Evolutionary conservation across 2,329 filamentous ascomycete species (phyloP).

Genomic region (Fusarium verrucosum): DNA sequence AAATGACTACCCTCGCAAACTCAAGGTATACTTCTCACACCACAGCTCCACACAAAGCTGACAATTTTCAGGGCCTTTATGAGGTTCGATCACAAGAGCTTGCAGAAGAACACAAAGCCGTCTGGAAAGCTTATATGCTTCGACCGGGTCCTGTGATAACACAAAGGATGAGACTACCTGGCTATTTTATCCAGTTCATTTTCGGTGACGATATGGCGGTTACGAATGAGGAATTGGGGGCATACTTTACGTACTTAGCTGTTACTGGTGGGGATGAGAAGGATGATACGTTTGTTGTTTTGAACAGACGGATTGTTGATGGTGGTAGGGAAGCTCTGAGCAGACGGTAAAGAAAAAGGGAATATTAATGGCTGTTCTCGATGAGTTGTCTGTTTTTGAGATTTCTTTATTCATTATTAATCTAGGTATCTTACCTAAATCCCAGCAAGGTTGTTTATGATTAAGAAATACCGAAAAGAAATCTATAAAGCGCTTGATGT

Average conservation of each 20-base stretch:
- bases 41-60: background rate
- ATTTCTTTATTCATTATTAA: too few species aligned
- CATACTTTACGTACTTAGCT: slow-evolving; percentile 33
- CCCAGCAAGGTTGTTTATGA: too few species aligned
- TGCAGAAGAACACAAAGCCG: slow-evolving; percentile 3
- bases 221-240: slow-evolving; percentile 25
- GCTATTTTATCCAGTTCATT: background rate
- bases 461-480: too few species aligned
- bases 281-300: slow-evolving; percentile 11
- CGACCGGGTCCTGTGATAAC: slow-evolving; percentile 31
- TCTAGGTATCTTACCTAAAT: too few species aligned
- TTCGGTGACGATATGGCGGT: slow-evolving; percentile 37
- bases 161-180: background rate
- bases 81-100: slow-evolving; percentile 22
- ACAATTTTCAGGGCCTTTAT: slow-evolving; percentile 20
- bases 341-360: background rate
- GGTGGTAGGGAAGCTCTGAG: slow-evolving; percentile 20
- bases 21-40: slow-evolving; percentile 12
- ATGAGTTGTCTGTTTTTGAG: too few species aligned
- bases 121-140: slow-evolving; percentile 33
- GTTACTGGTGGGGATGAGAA: slow-evolving; percentile 18
- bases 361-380: fast-evolving
- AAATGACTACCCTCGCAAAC: slow-evolving; percentile 28
- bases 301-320: slow-evolving; percentile 23
- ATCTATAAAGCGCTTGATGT: too few species aligned